Conservation (phyloP, 306 rosid genomes). For the Betula pendula region DNA sequence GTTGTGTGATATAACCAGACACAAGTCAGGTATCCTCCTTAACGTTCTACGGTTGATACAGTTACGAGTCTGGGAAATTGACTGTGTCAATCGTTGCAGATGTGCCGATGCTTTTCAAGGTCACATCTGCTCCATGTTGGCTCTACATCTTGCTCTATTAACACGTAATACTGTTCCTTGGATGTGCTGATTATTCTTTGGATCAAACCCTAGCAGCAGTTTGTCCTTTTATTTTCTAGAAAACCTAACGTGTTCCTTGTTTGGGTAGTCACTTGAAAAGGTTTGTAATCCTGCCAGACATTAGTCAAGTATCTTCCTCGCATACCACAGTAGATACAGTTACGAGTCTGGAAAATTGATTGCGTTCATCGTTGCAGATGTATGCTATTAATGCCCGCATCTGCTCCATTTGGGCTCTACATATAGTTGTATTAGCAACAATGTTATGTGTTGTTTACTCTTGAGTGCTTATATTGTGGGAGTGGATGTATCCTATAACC, state of each 20-base stretch:
- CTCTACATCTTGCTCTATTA: neutral
- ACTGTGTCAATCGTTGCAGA: conserved; percentile 45
- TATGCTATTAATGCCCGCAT: conserved; percentile 39
- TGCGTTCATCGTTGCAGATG: conserved; percentile 46
- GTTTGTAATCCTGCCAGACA: conserved; percentile 21
- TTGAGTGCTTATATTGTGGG: neutral
- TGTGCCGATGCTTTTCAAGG: conserved; percentile 32
- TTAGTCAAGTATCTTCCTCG: conserved; percentile 32
- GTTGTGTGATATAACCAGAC: conserved; percentile 34
- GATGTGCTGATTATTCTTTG: neutral
- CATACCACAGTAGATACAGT: conserved; percentile 35
- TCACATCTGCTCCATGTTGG: conserved; percentile 47
- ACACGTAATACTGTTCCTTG: neutral
- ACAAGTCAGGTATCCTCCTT: conserved; percentile 54
- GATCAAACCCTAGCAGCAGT: neutral
- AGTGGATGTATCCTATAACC: neutral
- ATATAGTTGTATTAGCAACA: neutral
- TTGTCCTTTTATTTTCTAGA: neutral
- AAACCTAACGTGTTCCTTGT: neutral
- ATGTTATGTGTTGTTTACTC: neutral
- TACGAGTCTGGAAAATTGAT: conserved; percentile 43
- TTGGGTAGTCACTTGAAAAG: neutral
- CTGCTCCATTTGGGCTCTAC: conserved; percentile 45
- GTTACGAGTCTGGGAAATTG: conserved; percentile 43
- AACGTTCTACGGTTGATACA: conserved; percentile 29